Percentiles rank a stretch among this genome's conserved stretches.
Conservation (phyloP, 1,139 yeast genomes). For the Oligophagozyma castellii region DNA sequence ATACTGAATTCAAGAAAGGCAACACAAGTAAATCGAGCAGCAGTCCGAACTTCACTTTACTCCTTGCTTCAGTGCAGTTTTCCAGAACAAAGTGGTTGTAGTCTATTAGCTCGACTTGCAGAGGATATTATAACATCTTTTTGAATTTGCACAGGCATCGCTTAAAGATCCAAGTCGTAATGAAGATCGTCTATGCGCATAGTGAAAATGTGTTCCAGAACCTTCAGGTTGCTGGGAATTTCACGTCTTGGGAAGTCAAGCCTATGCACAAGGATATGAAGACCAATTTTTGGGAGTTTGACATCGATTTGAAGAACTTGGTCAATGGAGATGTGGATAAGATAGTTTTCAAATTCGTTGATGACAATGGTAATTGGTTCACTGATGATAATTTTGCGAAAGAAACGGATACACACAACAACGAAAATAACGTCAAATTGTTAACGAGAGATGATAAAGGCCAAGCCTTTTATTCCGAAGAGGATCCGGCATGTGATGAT, state of each 20-base stretch:
- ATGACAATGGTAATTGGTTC: conserved; percentile 40
- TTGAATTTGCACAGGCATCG: too few species aligned
- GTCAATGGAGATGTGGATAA: conserved; percentile 3
- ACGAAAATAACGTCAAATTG: conserved; percentile 38
- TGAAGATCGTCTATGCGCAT: conserved; percentile 15
- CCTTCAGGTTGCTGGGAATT: conserved; percentile 21
- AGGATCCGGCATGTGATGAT: conserved; percentile 5
- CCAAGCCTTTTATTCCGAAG: conserved; percentile 2
- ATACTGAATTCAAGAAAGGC: too few species aligned
- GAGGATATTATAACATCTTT: too few species aligned
- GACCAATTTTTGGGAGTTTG: conserved; percentile 12
- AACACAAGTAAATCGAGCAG: too few species aligned
- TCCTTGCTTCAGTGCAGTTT: too few species aligned
- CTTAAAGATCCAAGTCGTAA: too few species aligned
- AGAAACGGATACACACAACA: conserved; percentile 40
- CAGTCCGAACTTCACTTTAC: too few species aligned
- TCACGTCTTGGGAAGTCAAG: conserved; percentile 15
- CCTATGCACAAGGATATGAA: conserved; percentile 12
- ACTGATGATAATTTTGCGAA: conserved; percentile 32
- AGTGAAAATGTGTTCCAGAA: conserved; percentile 7
- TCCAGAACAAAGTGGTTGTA: too few species aligned
- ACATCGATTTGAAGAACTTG: conserved; percentile 5
- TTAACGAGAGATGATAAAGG: conserved; percentile 3
- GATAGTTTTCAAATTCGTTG: conserved; percentile 22
- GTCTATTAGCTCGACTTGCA: too few species aligned